These are phyloP conservation scores for Pythium grandisporangium DNA, from an alignment of 352 stramenopile genomes.

Conservation along the genomic window DNA sequence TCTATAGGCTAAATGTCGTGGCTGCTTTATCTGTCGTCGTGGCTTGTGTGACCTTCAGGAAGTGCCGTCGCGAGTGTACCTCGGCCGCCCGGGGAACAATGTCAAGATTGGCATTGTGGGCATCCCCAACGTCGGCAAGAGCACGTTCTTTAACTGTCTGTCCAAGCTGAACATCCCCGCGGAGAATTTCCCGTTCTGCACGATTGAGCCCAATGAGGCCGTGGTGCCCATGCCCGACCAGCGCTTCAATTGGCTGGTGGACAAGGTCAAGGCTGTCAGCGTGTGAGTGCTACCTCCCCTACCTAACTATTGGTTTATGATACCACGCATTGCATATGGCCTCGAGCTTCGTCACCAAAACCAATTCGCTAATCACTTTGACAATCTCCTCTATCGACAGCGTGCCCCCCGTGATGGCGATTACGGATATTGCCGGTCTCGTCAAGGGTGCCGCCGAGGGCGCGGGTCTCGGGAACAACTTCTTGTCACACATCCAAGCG, in stretches of 20 bases:
- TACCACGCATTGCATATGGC: too few relatives aligned
- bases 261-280: slow-evolving; percentile 92
- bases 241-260: slow-evolving; percentile 98
- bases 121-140: slow-evolving; percentile 99
- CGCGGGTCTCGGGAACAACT: slow-evolving; percentile 98
- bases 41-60: slow-evolving; percentile 3
- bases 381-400: too few relatives aligned
- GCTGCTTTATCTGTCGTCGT: neutral
- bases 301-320: too few relatives aligned
- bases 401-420: slow-evolving; percentile 95
- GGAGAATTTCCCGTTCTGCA: slow-evolving; percentile 96
- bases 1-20: neutral
- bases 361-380: too few relatives aligned
- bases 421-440: slow-evolving; percentile 99
- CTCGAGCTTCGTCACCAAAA: too few relatives aligned
- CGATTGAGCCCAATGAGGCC: slow-evolving; percentile 98
- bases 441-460: slow-evolving; percentile 96
- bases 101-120: slow-evolving; percentile 99
- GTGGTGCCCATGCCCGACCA: slow-evolving; percentile 95
- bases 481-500: slow-evolving; percentile 98
- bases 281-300: too few relatives aligned
- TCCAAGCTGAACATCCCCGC: slow-evolving; percentile 89
- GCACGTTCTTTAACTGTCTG: slow-evolving; percentile 99
- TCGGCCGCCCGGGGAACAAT: slow-evolving; percentile 86
- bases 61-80: slow-evolving; percentile 50